Conservation (phyloP, 108 stramenopile genomes). For the Licmophora abbreviata region DNA sequence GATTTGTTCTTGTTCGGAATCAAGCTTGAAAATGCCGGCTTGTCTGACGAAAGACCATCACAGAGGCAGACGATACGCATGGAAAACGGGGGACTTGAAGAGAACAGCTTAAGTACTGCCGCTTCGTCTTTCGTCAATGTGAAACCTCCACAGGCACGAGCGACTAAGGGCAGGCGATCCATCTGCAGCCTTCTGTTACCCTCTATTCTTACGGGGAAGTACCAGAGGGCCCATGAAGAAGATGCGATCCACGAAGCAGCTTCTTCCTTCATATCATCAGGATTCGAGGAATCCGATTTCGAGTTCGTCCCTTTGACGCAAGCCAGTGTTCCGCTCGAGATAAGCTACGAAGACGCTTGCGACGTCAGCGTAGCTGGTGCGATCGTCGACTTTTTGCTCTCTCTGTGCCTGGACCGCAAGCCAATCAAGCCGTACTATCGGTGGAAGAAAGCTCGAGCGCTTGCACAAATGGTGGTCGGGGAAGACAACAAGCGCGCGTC, state of each 20-base stretch:
- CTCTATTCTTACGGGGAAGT: background rate
- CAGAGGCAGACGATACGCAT: slow-evolving; percentile 4
- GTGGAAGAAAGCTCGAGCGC: too few species aligned
- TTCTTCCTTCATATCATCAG: slow-evolving; percentile 30
- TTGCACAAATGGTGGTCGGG: too few species aligned
- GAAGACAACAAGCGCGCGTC: too few species aligned
- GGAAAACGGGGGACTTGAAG: background rate
- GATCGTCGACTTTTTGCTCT: too few species aligned
- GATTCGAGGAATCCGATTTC: slow-evolving; percentile 15
- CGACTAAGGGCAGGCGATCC: slow-evolving; percentile 12
- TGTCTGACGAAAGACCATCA: slow-evolving; percentile 4
- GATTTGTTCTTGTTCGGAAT: slow-evolving; percentile 41
- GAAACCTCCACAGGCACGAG: slow-evolving; percentile 4
- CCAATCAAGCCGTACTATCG: too few species aligned
- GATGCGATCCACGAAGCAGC: slow-evolving; percentile 34
- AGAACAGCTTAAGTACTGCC: background rate
- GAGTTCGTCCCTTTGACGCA: background rate
- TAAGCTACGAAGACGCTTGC: too few species aligned
- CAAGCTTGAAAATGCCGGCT: slow-evolving; percentile 38
- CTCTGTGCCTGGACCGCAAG: too few species aligned
- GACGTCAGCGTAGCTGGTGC: too few species aligned
- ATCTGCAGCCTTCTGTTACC: slow-evolving; percentile 9
- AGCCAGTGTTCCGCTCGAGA: background rate
- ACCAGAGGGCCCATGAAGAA: slow-evolving; percentile 15
- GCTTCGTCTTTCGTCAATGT: background rate